Evolutionary conservation across 2,329 filamentous ascomycete genomes (phyloP).

Genomic region (Epichloe sibirici): DNA sequence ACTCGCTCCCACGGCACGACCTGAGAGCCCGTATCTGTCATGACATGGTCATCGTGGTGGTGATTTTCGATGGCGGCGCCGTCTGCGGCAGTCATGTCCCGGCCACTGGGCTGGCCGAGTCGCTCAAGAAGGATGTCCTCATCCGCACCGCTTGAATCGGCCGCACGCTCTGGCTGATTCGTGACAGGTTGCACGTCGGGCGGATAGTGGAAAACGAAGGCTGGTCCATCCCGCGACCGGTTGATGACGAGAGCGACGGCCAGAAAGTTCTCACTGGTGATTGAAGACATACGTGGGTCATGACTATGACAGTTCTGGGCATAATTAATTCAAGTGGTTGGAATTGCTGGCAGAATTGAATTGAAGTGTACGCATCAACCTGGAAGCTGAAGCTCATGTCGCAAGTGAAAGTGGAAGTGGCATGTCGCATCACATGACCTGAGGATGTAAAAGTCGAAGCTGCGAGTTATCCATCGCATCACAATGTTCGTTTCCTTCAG

Average conservation of each 20-base stretch:
- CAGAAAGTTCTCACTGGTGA: slow-evolving; percentile 45
- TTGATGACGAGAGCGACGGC: slow-evolving; percentile 64
- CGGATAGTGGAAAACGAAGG: slow-evolving; percentile 83
- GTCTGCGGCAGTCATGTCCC: slow-evolving; percentile 21
- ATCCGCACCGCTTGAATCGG: slow-evolving; percentile 19
- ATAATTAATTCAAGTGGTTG: no score
- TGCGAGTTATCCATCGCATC: no score
- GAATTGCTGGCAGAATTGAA: no score
- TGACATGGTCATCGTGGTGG: slow-evolving; percentile 41
- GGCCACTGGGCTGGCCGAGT: slow-evolving; percentile 25
- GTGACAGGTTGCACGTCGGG: slow-evolving; percentile 34
- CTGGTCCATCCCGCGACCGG: slow-evolving; percentile 64
- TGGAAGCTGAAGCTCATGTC: neutral
- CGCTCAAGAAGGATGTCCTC: slow-evolving; percentile 41
- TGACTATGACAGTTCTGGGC: neutral
- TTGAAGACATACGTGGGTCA: slow-evolving; percentile 29
- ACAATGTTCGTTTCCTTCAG: neutral
- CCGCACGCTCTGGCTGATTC: slow-evolving; percentile 19
- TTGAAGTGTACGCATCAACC: neutral
- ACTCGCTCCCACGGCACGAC: slow-evolving; percentile 60
- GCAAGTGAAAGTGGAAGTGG: neutral
- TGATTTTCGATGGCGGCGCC: slow-evolving; percentile 32
- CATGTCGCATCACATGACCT: neutral
- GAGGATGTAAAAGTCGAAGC: no score
- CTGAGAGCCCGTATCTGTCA: slow-evolving; percentile 43